Conservation (phyloP, 208 protist genomes). For the Trypanosomatidae sp. region DNA sequence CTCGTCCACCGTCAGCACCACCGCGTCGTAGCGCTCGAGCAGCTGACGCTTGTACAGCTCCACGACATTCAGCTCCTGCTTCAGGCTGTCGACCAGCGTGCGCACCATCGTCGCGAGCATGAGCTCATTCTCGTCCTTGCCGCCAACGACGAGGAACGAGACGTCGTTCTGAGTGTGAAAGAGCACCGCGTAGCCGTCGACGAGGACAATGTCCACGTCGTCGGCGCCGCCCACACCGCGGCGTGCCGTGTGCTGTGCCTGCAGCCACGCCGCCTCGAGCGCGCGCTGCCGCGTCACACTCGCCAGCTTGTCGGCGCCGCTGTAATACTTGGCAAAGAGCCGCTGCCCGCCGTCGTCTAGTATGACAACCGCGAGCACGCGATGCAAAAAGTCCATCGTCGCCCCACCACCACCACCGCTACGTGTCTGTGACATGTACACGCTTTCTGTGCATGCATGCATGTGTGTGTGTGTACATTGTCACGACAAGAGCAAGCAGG, state of each 20-base stretch:
- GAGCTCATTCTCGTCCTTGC: constrained; percentile 69
- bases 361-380: constrained; percentile 70
- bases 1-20: constrained; percentile 84
- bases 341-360: constrained; percentile 45
- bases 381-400: constrained; percentile 74
- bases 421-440: no score
- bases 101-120: constrained; percentile 55
- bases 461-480: no score
- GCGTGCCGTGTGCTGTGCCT: no score
- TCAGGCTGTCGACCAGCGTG: constrained; percentile 49
- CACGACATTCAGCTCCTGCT: constrained; percentile 29
- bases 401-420: no score
- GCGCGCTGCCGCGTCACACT: no score
- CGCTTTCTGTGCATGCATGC: no score
- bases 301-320: constrained; percentile 29
- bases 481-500: background rate
- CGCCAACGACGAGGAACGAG: constrained; percentile 68
- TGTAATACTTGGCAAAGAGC: constrained; percentile 85
- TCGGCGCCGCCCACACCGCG: no score
- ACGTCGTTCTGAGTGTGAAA: constrained; percentile 48
- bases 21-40: constrained; percentile 73
- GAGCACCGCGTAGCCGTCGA: constrained; percentile 63
- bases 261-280: no score
- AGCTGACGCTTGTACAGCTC: constrained; percentile 32
- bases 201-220: constrained; percentile 69